phyloP scores from a whole-genome alignment of 148 eudicot genomes.

The Oxyria digyna region DNA sequence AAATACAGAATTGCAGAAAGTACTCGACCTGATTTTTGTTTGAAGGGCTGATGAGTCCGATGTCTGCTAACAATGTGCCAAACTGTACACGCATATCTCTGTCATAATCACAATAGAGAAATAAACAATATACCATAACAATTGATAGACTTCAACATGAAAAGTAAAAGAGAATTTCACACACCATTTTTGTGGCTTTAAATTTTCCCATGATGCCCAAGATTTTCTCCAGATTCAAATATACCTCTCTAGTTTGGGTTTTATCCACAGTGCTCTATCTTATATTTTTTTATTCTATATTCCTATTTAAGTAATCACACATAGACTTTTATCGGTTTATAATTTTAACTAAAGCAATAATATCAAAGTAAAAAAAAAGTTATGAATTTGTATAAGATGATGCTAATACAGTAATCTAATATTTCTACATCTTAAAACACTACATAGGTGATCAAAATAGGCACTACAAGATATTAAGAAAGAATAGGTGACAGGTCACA shows the following conservation, averaged over 20 bases:
- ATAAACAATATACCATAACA: background rate
- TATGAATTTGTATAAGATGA: background rate
- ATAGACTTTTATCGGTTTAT: too few species aligned
- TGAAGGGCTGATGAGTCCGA: slow-evolving; percentile 78
- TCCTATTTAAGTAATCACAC: too few species aligned
- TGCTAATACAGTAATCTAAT: background rate
- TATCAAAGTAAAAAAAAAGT: background rate
- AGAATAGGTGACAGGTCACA: background rate
- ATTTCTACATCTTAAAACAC: background rate
- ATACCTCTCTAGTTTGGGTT: background rate
- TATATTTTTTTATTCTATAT: background rate
- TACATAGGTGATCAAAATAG: background rate
- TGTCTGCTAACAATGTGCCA: slow-evolving; percentile 84
- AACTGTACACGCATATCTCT: slow-evolving; percentile 96
- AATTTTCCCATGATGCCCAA: background rate
- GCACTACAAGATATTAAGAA: background rate
- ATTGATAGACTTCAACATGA: background rate
- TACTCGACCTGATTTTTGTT: slow-evolving; percentile 48
- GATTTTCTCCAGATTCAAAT: background rate
- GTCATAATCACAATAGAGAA: background rate
- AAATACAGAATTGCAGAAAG: slow-evolving; percentile 2
- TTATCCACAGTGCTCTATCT: background rate
- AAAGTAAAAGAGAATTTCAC: background rate
- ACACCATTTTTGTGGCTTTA: background rate
- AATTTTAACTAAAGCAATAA: too few species aligned